Percentiles rank a stretch among this genome's conserved stretches.
Evolutionary conservation across 1,284 basidiomycete species (phyloP).

Genomic region (Pisolithus thermaeus): DNA sequence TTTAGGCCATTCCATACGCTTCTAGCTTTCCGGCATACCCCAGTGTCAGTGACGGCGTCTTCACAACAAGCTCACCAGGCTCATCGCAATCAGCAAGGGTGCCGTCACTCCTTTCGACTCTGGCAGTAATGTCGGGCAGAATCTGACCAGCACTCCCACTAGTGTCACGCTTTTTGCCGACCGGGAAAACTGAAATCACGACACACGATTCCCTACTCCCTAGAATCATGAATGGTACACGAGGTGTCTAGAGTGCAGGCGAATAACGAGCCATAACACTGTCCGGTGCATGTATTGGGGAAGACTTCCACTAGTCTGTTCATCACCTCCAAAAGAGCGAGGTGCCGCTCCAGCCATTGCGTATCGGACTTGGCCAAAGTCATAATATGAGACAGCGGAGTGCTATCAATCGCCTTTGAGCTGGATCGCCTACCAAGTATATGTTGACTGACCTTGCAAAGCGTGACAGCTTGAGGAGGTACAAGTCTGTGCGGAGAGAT

Average conservation of each 20-base stretch:
- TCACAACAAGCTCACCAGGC: constrained; percentile 60
- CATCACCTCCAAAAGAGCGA: constrained; percentile 49
- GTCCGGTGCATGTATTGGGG: constrained; percentile 40
- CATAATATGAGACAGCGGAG: constrained; percentile 48
- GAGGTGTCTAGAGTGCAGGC: background rate
- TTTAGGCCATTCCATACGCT: constrained; percentile 44
- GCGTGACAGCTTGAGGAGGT: constrained; percentile 49
- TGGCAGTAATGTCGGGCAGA: constrained; percentile 47
- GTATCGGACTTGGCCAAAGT: constrained; percentile 46
- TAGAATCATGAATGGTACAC: background rate
- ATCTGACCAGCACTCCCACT: constrained; percentile 55
- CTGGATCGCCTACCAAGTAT: constrained; percentile 7
- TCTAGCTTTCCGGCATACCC: constrained; percentile 53
- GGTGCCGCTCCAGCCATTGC: constrained; percentile 56
- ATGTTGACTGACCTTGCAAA: constrained; percentile 47
- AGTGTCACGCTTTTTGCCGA: constrained; percentile 40
- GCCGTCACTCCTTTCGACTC: constrained; percentile 58
- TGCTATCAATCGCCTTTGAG: constrained; percentile 30
- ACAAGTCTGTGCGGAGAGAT: constrained; percentile 37
- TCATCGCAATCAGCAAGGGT: constrained; percentile 55
- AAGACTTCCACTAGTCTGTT: constrained; percentile 40
- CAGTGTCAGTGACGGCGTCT: constrained; percentile 53
- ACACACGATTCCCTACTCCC: constrained; percentile 43
- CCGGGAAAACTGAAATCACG: constrained; percentile 28
- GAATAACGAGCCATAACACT: constrained; percentile 41